Base-by-base conservation (phyloP, 768 basidiomycete species). In the Auriscalpium vulgare region DNA sequence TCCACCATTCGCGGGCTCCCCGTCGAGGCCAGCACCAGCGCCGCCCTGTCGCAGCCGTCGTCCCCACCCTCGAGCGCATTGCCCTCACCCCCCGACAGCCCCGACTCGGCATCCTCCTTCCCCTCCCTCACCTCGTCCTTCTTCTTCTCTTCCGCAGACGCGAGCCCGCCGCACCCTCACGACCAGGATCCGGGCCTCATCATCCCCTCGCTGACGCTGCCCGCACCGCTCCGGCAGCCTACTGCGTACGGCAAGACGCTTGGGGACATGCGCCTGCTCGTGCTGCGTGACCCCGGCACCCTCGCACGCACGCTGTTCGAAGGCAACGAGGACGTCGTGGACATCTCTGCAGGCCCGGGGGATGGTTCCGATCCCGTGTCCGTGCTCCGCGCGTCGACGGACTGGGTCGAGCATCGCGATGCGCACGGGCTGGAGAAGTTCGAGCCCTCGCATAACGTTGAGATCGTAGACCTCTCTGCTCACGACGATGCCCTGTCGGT, bases 101-200 rank as follows among this genome's bases (percentile, higher is more conserved):
- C 71, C 1, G 82, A 75, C 50, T 85, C 83, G 1, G 71, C 82
- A 43, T 88, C 87, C 1, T 88, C 87, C 6, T 72, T 88, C 3
- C 87, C 87, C 1, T 87, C 85, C 1, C 81, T 87, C 11, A 79
- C 82, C 16, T 87, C 84, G 1, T 85, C 84, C 1, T 87, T 87
- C 75, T 86, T 88, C 72, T 88, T 87, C 72, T 87, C 85, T 36
- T 88, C 86, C 10, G 83, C 79, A 0, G 84, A 84, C 11, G 81
- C 80, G 1, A 85, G 84, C 59, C 86, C 82, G 2, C 81, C 79
- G 0, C 83, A 80, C 49, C 70, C 36, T 67, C 73, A 19, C 75
- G 68, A 69, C 53, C 59, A 57, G 10, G 74, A 77, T 60, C 75
- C 77, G 61, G 81, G 80, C 57, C 76, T 88, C 54, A 80, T 87